Conservation (phyloP, 495 filamentous ascomycete species). For the Cenococcum geophilum region DNA sequence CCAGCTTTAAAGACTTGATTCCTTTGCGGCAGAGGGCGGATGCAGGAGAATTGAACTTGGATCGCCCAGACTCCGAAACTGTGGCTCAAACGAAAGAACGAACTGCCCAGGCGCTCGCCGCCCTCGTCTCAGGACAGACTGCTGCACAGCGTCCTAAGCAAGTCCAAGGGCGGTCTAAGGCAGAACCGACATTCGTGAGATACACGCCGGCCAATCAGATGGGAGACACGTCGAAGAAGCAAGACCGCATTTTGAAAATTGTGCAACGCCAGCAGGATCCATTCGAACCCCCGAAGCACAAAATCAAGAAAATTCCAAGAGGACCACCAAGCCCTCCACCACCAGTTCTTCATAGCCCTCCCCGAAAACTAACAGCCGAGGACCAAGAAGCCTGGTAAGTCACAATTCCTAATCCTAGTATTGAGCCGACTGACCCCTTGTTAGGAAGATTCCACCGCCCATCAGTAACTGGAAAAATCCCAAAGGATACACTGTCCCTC, state of each 20-base stretch:
- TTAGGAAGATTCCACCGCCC: conserved; percentile 65
- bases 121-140: conserved; percentile 76
- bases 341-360: conserved; percentile 92
- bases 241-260: conserved; percentile 97
- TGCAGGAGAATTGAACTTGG: conserved; percentile 86
- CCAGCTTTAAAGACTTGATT: conserved; percentile 95
- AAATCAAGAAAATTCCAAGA: conserved; percentile 95
- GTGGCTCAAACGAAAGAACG: conserved; percentile 75
- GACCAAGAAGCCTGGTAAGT: conserved; percentile 91
- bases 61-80: conserved; percentile 78
- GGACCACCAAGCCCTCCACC: conserved; percentile 90
- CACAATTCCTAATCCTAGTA: too few species aligned
- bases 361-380: conserved; percentile 89
- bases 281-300: conserved; percentile 98
- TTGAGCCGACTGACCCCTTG: too few species aligned
- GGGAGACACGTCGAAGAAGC: conserved; percentile 81
- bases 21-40: conserved; percentile 89
- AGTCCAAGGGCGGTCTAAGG: conserved; percentile 66
- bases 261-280: conserved; percentile 91
- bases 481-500: conserved; percentile 92
- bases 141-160: conserved; percentile 94
- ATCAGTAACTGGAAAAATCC: conserved; percentile 99
- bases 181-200: conserved; percentile 87
- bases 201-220: conserved; percentile 97
- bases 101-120: conserved; percentile 77